phyloP scores from a whole-genome alignment of 345 rosid genomes.

The Crucihimalaya himalaica region DNA sequence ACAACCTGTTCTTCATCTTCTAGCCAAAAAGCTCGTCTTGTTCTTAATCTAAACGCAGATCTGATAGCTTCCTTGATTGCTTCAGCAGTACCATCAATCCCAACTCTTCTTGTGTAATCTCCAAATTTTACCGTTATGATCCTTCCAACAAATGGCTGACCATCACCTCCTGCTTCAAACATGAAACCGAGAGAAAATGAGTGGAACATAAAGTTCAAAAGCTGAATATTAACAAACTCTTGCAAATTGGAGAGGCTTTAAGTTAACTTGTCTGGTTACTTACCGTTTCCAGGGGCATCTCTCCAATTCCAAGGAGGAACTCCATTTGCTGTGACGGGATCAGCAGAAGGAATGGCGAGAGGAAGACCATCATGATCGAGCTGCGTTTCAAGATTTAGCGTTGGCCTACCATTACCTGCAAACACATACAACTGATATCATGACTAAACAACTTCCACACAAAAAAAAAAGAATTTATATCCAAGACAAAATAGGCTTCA shows the following conservation, averaged over 20 bases:
- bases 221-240: neutral
- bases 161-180: slow-evolving; percentile 45
- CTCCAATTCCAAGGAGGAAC: slow-evolving; percentile 98
- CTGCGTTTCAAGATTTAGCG: slow-evolving; percentile 84
- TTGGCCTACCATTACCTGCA: slow-evolving; percentile 76
- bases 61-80: slow-evolving; percentile 86
- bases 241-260: neutral
- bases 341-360: slow-evolving; percentile 75
- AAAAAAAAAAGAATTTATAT: neutral
- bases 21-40: slow-evolving; percentile 91
- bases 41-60: slow-evolving; percentile 78
- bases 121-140: slow-evolving; percentile 36
- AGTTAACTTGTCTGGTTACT: slow-evolving; percentile 2
- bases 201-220: neutral
- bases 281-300: slow-evolving; percentile 79
- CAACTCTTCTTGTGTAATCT: slow-evolving; percentile 74
- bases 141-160: slow-evolving; percentile 32
- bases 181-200: neutral
- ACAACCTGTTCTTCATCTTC: slow-evolving; percentile 92
- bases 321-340: slow-evolving; percentile 66
- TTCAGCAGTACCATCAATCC: slow-evolving; percentile 82
- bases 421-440: slow-evolving; percentile 29
- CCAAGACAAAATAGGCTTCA: neutral
- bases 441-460: neutral
- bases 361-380: slow-evolving; percentile 96